Evolutionary conservation across 2,329 filamentous ascomycete genomes (phyloP).

Genomic region (Alternaria atra): DNA sequence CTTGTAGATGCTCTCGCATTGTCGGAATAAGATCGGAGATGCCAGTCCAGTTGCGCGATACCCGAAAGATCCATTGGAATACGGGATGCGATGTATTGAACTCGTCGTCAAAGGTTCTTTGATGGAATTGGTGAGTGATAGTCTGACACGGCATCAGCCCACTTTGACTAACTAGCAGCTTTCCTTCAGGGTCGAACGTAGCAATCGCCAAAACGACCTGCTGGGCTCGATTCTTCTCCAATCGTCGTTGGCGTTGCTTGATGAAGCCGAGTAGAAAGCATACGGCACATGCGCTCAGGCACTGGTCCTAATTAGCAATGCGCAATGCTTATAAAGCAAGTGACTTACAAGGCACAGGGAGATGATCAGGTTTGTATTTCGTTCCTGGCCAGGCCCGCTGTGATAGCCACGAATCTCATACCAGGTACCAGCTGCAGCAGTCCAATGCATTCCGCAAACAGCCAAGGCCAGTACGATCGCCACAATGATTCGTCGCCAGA

Average conservation of each 20-base stretch:
- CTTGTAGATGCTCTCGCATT: conserved; percentile 78
- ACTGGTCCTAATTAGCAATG: conserved; percentile 62
- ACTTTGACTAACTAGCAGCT: conserved; percentile 73
- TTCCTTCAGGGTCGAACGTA: conserved; percentile 72
- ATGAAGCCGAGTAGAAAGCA: conserved; percentile 49
- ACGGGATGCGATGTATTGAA: conserved; percentile 80
- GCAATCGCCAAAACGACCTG: conserved; percentile 67
- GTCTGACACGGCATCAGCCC: conserved; percentile 76
- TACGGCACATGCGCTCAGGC: conserved; percentile 51
- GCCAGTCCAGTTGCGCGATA: conserved; percentile 78
- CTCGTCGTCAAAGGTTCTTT: conserved; percentile 70
- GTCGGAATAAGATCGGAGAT: conserved; percentile 73
- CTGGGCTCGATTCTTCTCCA: conserved; percentile 58
- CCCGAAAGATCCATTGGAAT: conserved; percentile 88
- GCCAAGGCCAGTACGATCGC: conserved; percentile 74
- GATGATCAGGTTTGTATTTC: conserved; percentile 75
- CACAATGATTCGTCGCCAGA: conserved; percentile 76
- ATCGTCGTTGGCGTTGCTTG: conserved; percentile 50
- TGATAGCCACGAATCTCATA: conserved; percentile 66
- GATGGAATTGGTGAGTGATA: conserved; percentile 70
- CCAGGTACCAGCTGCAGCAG: conserved; percentile 73
- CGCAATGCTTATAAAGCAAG: conserved; percentile 66
- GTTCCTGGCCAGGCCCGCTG: conserved; percentile 52
- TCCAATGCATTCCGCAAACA: conserved; percentile 90
- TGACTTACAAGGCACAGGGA: conserved; percentile 72